A percentile compares a stretch with the other conserved stretches of the same genome.
phyloP scores from a whole-genome alignment of 108 stramenopile species.

The Chaetoceros tenuissimus region DNA sequence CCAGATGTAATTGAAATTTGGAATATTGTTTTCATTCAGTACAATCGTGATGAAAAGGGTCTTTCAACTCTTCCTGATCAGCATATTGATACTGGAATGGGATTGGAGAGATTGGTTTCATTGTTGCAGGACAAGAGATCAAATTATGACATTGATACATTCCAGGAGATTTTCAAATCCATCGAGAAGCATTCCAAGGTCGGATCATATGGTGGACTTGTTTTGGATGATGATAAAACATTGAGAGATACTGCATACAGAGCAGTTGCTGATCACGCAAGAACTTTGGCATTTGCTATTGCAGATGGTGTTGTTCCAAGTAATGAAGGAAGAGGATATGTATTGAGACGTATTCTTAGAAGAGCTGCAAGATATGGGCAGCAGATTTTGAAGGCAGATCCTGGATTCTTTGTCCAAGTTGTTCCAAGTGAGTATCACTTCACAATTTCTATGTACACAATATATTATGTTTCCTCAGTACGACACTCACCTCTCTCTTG shows the following conservation, averaged over 20 bases:
- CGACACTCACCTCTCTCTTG: background rate
- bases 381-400: slow-evolving; percentile 86
- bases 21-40: slow-evolving; percentile 98
- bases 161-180: slow-evolving; percentile 70
- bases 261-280: slow-evolving; percentile 95
- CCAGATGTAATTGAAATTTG: slow-evolving; percentile 95
- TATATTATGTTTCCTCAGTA: background rate
- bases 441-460: background rate
- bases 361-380: slow-evolving; percentile 96
- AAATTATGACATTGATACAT: slow-evolving; percentile 97
- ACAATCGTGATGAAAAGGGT: slow-evolving; percentile 70
- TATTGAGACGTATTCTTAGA: slow-evolving; percentile 88
- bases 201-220: slow-evolving; percentile 72
- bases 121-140: slow-evolving; percentile 84
- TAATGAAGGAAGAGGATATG: slow-evolving; percentile 97
- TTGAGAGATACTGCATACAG: slow-evolving; percentile 95
- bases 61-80: slow-evolving; percentile 73
- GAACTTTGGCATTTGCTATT: slow-evolving; percentile 92
- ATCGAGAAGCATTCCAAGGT: slow-evolving; percentile 46
- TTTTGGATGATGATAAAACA: slow-evolving; percentile 77
- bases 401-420: slow-evolving; percentile 88
- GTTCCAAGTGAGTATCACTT: slow-evolving; percentile 61
- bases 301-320: slow-evolving; percentile 94
- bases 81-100: slow-evolving; percentile 99
- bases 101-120: slow-evolving; percentile 89